phyloP scores from a whole-genome alignment of 345 rosid species.

The Brassica cretica region DNA sequence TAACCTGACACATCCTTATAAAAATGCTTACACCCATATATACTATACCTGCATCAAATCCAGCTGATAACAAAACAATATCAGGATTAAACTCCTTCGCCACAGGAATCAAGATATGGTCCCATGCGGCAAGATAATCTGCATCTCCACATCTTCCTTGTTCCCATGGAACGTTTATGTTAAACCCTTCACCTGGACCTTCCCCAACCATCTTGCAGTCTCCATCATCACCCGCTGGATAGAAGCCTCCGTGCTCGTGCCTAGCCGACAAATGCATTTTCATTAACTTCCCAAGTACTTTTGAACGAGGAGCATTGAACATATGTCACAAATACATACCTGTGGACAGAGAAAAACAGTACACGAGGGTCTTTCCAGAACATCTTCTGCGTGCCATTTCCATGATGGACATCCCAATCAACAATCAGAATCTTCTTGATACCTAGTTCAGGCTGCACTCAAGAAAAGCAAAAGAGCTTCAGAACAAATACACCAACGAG shows the following conservation, averaged over 20 bases:
- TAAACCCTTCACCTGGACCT: not conserved
- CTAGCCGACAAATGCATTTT: not conserved
- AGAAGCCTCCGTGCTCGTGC: not conserved
- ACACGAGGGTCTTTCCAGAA: conserved; percentile 94
- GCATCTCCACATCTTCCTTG: not conserved
- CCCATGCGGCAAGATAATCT: not conserved
- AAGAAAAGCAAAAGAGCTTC: not conserved
- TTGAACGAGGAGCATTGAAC: too few species aligned
- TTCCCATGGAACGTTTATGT: not conserved
- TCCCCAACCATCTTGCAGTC: not conserved
- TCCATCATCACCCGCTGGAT: not conserved
- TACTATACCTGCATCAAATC: not conserved
- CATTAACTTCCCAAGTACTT: not conserved
- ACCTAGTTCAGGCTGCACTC: conserved; percentile 64
- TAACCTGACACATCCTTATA: not conserved
- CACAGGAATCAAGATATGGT: not conserved
- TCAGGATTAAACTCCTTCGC: not conserved
- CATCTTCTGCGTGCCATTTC: conserved; percentile 90
- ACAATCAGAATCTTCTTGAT: conserved; percentile 79
- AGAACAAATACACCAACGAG: not conserved
- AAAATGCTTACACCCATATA: not conserved
- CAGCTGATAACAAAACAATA: not conserved
- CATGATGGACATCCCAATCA: conserved; percentile 99
- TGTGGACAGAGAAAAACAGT: conserved; percentile 94
- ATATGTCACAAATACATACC: conserved; percentile 46